phyloP scores from a whole-genome alignment of 202 grass and related monocot species.

The Alloteropsis angusta region DNA sequence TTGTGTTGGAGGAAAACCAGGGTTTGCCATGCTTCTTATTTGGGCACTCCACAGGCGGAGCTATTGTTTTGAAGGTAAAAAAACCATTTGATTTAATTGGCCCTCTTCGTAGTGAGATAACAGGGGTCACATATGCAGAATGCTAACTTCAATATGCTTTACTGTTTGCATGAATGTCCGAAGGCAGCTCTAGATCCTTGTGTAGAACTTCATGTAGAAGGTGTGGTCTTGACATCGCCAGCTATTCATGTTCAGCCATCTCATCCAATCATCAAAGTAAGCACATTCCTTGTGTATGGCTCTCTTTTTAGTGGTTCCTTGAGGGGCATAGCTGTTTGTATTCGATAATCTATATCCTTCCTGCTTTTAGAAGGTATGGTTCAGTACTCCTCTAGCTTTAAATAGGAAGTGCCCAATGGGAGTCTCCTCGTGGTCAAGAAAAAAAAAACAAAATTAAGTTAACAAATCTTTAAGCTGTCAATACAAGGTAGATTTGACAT shows the following conservation, averaged over 20 bases:
- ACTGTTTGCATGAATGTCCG: slow-evolving; percentile 20
- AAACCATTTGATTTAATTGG: background rate
- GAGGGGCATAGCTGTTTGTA: background rate
- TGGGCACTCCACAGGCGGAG: slow-evolving; percentile 90
- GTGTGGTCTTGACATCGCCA: slow-evolving; percentile 83
- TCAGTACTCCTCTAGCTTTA: background rate
- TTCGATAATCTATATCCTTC: background rate
- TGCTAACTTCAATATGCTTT: background rate
- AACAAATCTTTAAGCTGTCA: background rate
- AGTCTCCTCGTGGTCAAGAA: background rate
- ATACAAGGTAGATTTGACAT: background rate
- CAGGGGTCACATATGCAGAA: background rate
- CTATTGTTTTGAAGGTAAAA: slow-evolving; percentile 91
- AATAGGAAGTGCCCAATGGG: background rate
- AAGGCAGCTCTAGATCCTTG: slow-evolving; percentile 76
- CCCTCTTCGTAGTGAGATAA: background rate
- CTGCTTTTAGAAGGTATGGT: background rate
- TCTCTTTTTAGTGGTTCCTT: background rate
- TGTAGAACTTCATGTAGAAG: slow-evolving; percentile 60
- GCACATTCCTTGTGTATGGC: background rate
- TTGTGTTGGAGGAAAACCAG: slow-evolving; percentile 47
- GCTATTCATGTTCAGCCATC: slow-evolving; percentile 75
- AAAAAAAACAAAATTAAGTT: background rate
- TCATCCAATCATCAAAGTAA: slow-evolving; percentile 79
- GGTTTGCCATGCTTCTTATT: slow-evolving; percentile 85